Evolutionary conservation across 179 eudicot species (phyloP).

Genomic region (Silene vulgaris): DNA sequence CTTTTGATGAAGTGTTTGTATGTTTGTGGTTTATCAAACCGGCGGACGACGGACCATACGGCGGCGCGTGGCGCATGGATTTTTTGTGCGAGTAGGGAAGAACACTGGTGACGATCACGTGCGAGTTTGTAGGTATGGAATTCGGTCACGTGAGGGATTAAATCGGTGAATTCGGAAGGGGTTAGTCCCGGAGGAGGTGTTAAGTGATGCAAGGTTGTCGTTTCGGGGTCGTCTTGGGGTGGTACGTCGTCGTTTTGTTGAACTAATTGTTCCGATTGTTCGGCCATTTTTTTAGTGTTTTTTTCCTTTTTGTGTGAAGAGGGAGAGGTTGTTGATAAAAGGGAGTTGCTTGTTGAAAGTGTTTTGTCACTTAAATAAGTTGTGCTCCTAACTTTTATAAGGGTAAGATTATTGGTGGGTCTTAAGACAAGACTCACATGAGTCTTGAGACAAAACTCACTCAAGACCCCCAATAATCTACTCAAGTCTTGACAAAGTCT

Average conservation of each 20-base stretch:
- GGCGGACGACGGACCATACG: conserved; percentile 42
- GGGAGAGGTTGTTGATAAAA: background rate
- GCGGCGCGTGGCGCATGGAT: conserved; percentile 38
- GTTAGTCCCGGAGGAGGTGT: conserved; percentile 47
- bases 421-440: no score
- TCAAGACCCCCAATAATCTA: no score
- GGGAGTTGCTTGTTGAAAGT: no score
- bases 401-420: no score
- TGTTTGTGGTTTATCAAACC: conserved; percentile 39
- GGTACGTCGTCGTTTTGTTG: conserved; percentile 8
- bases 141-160: conserved; percentile 42
- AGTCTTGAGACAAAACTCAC: no score
- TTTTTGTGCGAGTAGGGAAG: conserved; percentile 38
- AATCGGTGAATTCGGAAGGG: conserved; percentile 41
- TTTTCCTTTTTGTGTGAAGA: background rate
- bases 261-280: background rate
- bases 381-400: no score
- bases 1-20: conserved; percentile 48
- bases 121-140: conserved; percentile 35
- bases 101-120: conserved; percentile 32
- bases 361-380: no score
- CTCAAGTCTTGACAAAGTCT: no score
- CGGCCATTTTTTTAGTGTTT: conserved; percentile 19
- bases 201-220: conserved; percentile 33
- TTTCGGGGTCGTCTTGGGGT: conserved; percentile 8